Evolutionary conservation across 2,329 filamentous ascomycete genomes (phyloP).

Genomic region (Paraphoma chrysanthemicola): DNA sequence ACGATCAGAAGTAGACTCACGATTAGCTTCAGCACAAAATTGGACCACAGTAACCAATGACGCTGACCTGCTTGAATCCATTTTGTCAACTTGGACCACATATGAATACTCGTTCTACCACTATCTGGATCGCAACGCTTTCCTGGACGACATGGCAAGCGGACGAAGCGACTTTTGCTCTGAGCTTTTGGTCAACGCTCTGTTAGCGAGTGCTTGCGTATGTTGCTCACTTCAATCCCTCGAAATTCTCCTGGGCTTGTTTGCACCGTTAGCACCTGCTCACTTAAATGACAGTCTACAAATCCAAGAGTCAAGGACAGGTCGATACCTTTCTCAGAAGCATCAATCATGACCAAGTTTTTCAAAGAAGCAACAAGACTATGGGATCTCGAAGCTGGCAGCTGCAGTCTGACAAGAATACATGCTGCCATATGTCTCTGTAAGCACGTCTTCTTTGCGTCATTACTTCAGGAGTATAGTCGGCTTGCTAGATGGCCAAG

Average conservation of each 20-base stretch:
- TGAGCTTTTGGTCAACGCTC: conserved; percentile 36
- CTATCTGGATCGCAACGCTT: conserved; percentile 38
- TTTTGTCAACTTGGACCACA: conserved; percentile 34
- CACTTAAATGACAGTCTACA: conserved; percentile 27
- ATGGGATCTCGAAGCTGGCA: conserved; percentile 33
- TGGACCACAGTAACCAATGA: conserved; percentile 36
- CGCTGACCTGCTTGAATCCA: conserved; percentile 21
- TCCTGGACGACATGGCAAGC: conserved; percentile 37
- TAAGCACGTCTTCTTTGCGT: conserved; percentile 7
- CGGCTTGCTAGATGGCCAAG: neutral
- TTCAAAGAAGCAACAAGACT: conserved; percentile 37
- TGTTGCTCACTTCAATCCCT: conserved; percentile 7
- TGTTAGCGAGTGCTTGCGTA: conserved; percentile 41
- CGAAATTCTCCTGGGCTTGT: too few relatives aligned
- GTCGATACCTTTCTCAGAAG: conserved; percentile 34
- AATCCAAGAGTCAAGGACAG: conserved; percentile 33
- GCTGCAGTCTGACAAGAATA: conserved; percentile 30
- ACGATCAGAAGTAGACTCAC: conserved; percentile 20
- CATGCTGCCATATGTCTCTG: conserved; percentile 37
- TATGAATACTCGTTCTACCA: conserved; percentile 39
- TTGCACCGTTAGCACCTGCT: neutral
- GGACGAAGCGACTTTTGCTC: conserved; percentile 37
- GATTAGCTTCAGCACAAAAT: conserved; percentile 21
- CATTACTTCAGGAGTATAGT: neutral
- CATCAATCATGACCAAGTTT: conserved; percentile 31